These are phyloP conservation scores for Mycosarcoma mackinlayi DNA, from an alignment of 1,284 basidiomycete species.

Conservation along the genomic window DNA sequence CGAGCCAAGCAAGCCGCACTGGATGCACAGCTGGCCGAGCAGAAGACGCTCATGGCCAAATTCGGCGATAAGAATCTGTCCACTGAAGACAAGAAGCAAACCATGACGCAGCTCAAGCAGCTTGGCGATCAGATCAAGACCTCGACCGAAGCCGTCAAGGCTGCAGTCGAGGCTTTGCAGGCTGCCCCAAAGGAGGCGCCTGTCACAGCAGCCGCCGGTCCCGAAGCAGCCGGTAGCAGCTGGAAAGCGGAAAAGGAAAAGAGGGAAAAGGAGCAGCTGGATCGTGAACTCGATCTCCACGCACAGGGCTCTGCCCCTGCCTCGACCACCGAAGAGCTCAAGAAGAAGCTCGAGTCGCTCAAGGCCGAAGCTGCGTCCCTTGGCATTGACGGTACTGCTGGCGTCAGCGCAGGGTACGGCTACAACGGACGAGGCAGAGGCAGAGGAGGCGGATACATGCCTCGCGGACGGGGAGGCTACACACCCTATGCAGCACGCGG, in stretches of 20 bases:
- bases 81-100: constrained; percentile 81
- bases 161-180: constrained; percentile 65
- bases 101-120: constrained; percentile 81
- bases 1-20: constrained; percentile 78
- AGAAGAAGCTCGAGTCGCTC: constrained; percentile 81
- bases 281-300: constrained; percentile 71
- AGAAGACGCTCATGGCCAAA: constrained; percentile 82
- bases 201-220: constrained; percentile 57
- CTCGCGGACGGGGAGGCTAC: constrained; percentile 76
- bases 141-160: constrained; percentile 67
- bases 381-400: constrained; percentile 74
- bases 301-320: constrained; percentile 71
- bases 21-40: constrained; percentile 87
- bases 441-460: constrained; percentile 67
- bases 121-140: constrained; percentile 82
- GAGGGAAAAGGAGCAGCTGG: constrained; percentile 80
- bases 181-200: constrained; percentile 51
- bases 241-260: constrained; percentile 75
- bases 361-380: constrained; percentile 86
- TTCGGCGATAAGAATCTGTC: constrained; percentile 75
- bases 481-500: constrained; percentile 77
- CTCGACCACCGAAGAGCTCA: constrained; percentile 76
- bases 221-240: constrained; percentile 66
- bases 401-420: constrained; percentile 59
- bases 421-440: constrained; percentile 66